Percentiles rank a stretch among this genome's conserved stretches.
phyloP scores from a whole-genome alignment of 192 early-diverging fungal genomes.

The Powellomyces hirtus region DNA sequence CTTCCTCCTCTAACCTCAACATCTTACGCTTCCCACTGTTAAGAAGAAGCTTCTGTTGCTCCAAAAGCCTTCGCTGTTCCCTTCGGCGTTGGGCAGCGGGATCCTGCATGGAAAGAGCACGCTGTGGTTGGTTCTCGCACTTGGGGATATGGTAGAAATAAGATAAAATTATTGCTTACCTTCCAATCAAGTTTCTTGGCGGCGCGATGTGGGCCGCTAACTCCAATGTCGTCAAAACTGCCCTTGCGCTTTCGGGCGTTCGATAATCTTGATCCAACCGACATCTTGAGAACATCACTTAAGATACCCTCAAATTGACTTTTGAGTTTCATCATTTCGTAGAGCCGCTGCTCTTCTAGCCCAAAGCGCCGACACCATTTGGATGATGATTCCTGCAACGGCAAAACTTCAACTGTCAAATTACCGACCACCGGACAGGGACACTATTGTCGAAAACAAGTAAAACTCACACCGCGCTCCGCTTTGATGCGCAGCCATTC shows the following conservation, averaged over 20 bases:
- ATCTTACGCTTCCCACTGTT: conserved; percentile 38
- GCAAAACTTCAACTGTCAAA: background rate
- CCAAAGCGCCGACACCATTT: conserved; percentile 62
- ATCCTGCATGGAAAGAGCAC: too few species aligned
- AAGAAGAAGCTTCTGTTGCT: conserved; percentile 41
- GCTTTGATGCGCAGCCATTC: conserved; percentile 60
- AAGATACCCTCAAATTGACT: conserved; percentile 64
- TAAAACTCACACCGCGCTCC: conserved; percentile 44
- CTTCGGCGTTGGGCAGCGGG: conserved; percentile 29
- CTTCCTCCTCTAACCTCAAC: conserved; percentile 31
- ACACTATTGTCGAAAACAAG: background rate
- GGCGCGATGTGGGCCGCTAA: background rate
- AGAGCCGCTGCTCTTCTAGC: conserved; percentile 69
- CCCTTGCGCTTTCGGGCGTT: conserved; percentile 1
- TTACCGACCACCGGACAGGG: too few species aligned
- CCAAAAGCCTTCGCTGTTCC: conserved; percentile 36
- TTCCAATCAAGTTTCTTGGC: background rate
- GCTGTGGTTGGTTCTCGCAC: too few species aligned
- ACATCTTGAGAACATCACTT: conserved; percentile 32
- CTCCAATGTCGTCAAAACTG: background rate
- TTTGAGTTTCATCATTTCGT: conserved; percentile 69
- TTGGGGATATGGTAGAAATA: too few species aligned
- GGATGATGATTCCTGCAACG: conserved; percentile 40
- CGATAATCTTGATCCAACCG: background rate
- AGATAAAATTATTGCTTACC: too few species aligned